phyloP scores from a whole-genome alignment of 257 asterid species.

The Gardenia jasminoides region DNA sequence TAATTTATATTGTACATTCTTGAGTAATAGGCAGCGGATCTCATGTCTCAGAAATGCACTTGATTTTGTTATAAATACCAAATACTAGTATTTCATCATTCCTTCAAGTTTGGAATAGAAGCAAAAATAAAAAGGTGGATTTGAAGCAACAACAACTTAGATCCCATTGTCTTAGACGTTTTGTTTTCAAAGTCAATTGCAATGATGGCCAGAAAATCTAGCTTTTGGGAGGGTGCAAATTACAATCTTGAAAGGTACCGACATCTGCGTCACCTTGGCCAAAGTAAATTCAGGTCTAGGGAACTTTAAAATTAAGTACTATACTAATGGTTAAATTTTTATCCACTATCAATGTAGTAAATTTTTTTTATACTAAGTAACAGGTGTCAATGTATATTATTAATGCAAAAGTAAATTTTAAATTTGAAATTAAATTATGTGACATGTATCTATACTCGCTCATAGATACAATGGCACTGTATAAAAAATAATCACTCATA shows the following conservation, averaged over 20 bases:
- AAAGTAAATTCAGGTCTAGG: no score
- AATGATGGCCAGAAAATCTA: background rate
- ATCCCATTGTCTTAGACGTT: background rate
- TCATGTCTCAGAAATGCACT: background rate
- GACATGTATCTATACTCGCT: no score
- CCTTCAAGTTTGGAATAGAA: background rate
- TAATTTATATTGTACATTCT: no score
- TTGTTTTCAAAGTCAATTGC: background rate
- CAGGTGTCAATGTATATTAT: no score
- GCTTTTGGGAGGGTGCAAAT: background rate
- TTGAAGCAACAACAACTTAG: background rate
- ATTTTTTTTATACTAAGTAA: no score
- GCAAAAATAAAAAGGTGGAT: background rate
- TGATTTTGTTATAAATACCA: background rate
- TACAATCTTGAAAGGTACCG: background rate
- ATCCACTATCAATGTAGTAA: no score
- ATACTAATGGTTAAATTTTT: no score
- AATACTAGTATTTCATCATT: background rate
- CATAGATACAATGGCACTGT: no score
- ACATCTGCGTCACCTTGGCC: background rate
- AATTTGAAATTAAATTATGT: no score
- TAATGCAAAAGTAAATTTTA: no score
- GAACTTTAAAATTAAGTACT: background rate
- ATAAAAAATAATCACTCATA: no score
- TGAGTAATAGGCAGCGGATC: background rate